phyloP scores from a whole-genome alignment of 2,329 filamentous ascomycete species.

The Hymenoscyphus infarciens region DNA sequence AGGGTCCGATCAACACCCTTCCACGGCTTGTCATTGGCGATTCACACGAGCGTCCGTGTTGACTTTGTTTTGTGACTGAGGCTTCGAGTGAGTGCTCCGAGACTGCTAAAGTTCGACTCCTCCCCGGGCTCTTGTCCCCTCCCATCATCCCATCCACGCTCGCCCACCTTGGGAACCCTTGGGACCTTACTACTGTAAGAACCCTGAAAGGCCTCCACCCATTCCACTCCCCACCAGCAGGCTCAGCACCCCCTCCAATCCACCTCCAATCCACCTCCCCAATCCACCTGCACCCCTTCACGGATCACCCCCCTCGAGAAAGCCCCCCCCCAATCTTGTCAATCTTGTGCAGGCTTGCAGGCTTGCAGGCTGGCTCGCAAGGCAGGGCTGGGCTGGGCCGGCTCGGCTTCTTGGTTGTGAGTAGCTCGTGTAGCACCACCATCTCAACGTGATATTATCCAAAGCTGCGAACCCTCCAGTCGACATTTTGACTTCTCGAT shows the following conservation, averaged over 20 bases:
- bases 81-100: not conserved
- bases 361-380: not conserved
- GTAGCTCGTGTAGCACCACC: not conserved
- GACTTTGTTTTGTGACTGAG: not conserved
- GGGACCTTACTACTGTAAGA: not conserved
- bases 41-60: conserved; percentile 13
- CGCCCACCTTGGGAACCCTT: not conserved
- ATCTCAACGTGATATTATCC: conserved; percentile 13
- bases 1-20: conserved; percentile 11
- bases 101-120: not conserved
- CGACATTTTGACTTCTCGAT: not conserved
- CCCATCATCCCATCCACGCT: conserved; percentile 1
- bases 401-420: not conserved
- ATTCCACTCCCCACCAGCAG: not conserved
- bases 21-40: conserved; percentile 12
- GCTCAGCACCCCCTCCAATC: conserved; percentile 1
- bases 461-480: conserved; percentile 8
- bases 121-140: not conserved
- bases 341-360: conserved; percentile 2
- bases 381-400: not conserved
- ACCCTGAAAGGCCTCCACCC: not conserved
- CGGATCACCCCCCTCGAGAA: conserved; percentile 3
- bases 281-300: conserved; percentile 3
- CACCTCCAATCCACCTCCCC: not conserved
- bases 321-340: not conserved